A percentile compares a stretch with the other conserved stretches of the same genome.
Conservation (phyloP, 2,329 filamentous ascomycete genomes). For the Rugonectria rugulosa region DNA sequence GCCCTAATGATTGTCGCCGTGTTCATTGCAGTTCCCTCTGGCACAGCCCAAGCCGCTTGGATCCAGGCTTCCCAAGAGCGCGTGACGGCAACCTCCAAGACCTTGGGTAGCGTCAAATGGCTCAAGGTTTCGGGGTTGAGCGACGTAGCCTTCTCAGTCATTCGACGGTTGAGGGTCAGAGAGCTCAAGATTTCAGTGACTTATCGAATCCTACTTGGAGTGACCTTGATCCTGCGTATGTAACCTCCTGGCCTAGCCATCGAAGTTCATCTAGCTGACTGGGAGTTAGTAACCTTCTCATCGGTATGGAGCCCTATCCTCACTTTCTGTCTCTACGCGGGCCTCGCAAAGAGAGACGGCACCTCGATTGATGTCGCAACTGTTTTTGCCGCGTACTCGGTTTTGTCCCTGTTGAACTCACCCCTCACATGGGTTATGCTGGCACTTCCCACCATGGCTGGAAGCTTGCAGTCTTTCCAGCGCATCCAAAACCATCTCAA, state of each 20-base stretch:
- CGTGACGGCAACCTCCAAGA: slow-evolving; percentile 55
- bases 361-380: slow-evolving; percentile 21
- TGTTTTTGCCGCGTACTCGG: slow-evolving; percentile 30
- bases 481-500: slow-evolving; percentile 39
- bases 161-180: slow-evolving; percentile 26
- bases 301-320: slow-evolving; percentile 32
- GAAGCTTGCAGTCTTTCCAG: slow-evolving; percentile 32
- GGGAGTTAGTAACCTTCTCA: slow-evolving; percentile 18
- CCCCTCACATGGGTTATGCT: slow-evolving; percentile 32
- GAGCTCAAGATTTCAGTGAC: slow-evolving; percentile 34
- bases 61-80: slow-evolving; percentile 57
- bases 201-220: slow-evolving; percentile 30
- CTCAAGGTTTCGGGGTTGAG: slow-evolving; percentile 59
- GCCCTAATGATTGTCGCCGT: slow-evolving; percentile 45
- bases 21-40: slow-evolving; percentile 31
- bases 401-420: slow-evolving; percentile 32
- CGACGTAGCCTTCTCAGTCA: slow-evolving; percentile 42
- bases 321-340: slow-evolving; percentile 30
- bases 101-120: slow-evolving; percentile 58
- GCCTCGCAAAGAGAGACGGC: slow-evolving; percentile 12
- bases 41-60: slow-evolving; percentile 53
- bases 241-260: not conserved
- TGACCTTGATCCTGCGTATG: slow-evolving; percentile 25
- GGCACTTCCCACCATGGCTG: slow-evolving; percentile 28
- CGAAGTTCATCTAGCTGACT: not conserved